phyloP scores from a whole-genome alignment of 2,329 filamentous ascomycete genomes.

The Bipolaris victoriae region DNA sequence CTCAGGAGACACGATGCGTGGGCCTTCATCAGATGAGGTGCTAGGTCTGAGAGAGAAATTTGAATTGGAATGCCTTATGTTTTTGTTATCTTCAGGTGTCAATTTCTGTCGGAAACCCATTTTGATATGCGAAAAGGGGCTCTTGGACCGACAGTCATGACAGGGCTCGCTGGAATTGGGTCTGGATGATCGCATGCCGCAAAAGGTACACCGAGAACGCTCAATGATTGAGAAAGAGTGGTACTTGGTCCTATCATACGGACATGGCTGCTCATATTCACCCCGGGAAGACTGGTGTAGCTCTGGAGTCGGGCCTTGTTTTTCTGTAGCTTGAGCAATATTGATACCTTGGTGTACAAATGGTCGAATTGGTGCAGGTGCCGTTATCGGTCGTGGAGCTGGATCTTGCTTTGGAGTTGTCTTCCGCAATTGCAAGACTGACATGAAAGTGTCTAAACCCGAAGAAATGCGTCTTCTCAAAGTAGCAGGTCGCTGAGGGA shows the following conservation, averaged over 20 bases:
- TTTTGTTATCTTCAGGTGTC: not conserved
- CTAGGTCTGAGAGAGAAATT: constrained; percentile 1
- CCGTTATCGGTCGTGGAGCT: not conserved
- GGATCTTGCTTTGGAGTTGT: not conserved
- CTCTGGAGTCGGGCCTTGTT: constrained; percentile 1
- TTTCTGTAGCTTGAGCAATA: not conserved
- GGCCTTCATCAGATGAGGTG: constrained; percentile 11
- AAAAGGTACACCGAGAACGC: constrained; percentile 18
- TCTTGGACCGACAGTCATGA: constrained; percentile 17
- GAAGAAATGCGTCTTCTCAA: constrained; percentile 28
- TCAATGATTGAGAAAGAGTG: constrained; percentile 31
- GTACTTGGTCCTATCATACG: constrained; percentile 26
- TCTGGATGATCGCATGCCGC: constrained; percentile 20
- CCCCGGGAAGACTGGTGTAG: constrained; percentile 15
- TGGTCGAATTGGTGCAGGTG: not conserved
- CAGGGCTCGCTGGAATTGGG: constrained; percentile 18
- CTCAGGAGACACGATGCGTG: constrained; percentile 16
- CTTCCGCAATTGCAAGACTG: constrained; percentile 12
- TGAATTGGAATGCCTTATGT: not conserved
- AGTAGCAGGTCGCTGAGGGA: constrained; percentile 16
- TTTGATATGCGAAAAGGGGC: constrained; percentile 20
- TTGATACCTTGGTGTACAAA: not conserved
- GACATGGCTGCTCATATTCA: constrained; percentile 16
- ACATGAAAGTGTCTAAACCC: constrained; percentile 14
- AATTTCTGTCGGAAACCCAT: not conserved